These are phyloP conservation scores for Geotrichum candidum DNA, from an alignment of 1,139 yeast species.

Conservation along the genomic window DNA sequence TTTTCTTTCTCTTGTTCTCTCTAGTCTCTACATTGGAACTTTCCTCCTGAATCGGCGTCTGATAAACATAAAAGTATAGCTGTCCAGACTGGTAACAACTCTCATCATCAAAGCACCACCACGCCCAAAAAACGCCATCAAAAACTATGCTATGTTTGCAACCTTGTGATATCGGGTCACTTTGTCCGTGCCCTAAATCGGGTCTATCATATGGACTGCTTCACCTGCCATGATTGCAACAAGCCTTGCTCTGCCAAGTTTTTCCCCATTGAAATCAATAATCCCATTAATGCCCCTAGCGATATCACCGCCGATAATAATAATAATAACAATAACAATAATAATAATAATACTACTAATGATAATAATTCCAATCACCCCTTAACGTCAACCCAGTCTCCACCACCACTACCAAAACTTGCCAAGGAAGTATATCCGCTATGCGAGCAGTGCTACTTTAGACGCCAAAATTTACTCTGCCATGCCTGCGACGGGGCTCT, in stretches of 20 bases:
- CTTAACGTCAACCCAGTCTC: slow-evolving; percentile 15
- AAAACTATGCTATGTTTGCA: slow-evolving; percentile 55
- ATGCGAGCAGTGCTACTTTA: slow-evolving; percentile 91
- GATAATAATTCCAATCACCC: background rate
- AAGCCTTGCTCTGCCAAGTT: slow-evolving; percentile 67
- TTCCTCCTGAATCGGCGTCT: background rate
- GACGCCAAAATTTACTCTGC: slow-evolving; percentile 75
- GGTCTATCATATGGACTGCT: slow-evolving; percentile 83
- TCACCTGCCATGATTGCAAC: slow-evolving; percentile 77
- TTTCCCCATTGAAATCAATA: slow-evolving; percentile 46
- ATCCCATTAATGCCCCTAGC: background rate
- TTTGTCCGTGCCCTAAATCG: slow-evolving; percentile 77
- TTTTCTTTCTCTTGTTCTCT: background rate
- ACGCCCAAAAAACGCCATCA: slow-evolving; percentile 15
- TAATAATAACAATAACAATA: too few species aligned
- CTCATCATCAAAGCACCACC: slow-evolving; percentile 6
- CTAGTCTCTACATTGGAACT: background rate
- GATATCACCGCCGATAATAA: background rate
- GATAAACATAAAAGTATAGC: slow-evolving; percentile 18
- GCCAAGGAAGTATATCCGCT: slow-evolving; percentile 62
- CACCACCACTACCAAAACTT: slow-evolving; percentile 26
- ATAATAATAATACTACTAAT: too few species aligned
- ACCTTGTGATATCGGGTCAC: slow-evolving; percentile 64
- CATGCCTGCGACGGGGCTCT: slow-evolving; percentile 77
- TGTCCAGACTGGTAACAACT: slow-evolving; percentile 2